These are phyloP conservation scores for Trametes cinnabarina DNA, from an alignment of 768 basidiomycete genomes.

Conservation along the genomic window DNA sequence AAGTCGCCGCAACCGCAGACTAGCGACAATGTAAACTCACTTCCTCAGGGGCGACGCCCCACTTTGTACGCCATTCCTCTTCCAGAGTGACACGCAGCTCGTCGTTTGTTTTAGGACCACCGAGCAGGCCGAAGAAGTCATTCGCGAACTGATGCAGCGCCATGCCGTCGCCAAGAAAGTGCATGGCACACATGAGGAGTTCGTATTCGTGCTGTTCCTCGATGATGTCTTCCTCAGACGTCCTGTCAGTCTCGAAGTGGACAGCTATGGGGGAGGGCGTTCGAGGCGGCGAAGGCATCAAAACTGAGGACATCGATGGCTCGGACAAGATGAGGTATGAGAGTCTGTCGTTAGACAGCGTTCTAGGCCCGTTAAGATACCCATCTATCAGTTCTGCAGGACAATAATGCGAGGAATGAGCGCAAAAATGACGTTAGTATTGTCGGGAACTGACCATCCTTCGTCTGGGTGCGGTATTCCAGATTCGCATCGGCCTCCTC, in stretches of 20 bases:
- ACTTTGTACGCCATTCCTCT: slow-evolving; percentile 36
- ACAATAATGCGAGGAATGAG: neutral
- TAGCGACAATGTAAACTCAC: slow-evolving; percentile 10
- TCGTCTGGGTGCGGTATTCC: slow-evolving; percentile 48
- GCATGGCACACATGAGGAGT: slow-evolving; percentile 71
- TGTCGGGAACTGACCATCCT: slow-evolving; percentile 48
- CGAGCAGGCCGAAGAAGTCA: slow-evolving; percentile 71
- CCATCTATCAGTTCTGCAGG: slow-evolving; percentile 55
- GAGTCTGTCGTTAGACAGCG: slow-evolving; percentile 62
- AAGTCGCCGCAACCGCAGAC: neutral
- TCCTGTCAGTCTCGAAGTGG: neutral
- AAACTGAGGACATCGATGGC: slow-evolving; percentile 15
- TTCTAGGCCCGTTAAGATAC: slow-evolving; percentile 78
- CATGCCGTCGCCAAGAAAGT: slow-evolving; percentile 87
- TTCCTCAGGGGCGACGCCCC: slow-evolving; percentile 22
- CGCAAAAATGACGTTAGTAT: neutral
- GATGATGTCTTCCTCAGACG: slow-evolving; percentile 20
- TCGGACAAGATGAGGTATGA: slow-evolving; percentile 61
- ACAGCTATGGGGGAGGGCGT: slow-evolving; percentile 28
- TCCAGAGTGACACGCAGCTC: slow-evolving; percentile 32
- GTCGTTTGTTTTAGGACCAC: slow-evolving; percentile 28
- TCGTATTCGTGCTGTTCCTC: slow-evolving; percentile 44
- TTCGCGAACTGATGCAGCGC: slow-evolving; percentile 80
- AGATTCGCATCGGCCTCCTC: slow-evolving; percentile 46
- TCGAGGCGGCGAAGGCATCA: slow-evolving; percentile 34